Evolutionary conservation across 202 grass and related monocot species (phyloP).

Genomic region (Setaria viridis): DNA sequence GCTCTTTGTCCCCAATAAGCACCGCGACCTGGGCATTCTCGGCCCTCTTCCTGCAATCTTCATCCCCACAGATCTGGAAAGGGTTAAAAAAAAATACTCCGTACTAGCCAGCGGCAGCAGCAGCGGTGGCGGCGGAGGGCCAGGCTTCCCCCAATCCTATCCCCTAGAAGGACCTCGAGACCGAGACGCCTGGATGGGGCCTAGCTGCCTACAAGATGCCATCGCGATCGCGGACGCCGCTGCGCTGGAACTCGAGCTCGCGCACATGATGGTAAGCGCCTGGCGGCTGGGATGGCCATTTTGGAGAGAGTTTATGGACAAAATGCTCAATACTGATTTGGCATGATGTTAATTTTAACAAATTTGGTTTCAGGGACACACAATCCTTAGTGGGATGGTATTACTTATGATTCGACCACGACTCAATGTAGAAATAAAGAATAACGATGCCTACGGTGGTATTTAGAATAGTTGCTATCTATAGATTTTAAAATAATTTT

Average conservation of each 20-base stretch:
- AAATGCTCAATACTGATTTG: too few species aligned
- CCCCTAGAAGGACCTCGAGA: too few species aligned
- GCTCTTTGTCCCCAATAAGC: constrained; percentile 46
- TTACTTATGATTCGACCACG: too few species aligned
- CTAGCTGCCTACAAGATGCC: constrained; percentile 5
- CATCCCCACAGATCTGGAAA: constrained; percentile 47
- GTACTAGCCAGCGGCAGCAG: neutral
- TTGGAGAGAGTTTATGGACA: too few species aligned
- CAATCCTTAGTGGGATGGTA: too few species aligned
- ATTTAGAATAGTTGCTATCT: too few species aligned
- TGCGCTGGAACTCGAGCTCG: constrained; percentile 48
- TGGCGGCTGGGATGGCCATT: neutral
- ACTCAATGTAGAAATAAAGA: too few species aligned
- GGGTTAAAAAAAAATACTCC: neutral
- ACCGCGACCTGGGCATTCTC: constrained; percentile 42
- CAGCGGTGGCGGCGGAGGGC: neutral
- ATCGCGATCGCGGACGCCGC: neutral
- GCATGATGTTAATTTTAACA: too few species aligned
- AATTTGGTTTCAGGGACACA: too few species aligned
- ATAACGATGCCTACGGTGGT: too few species aligned
- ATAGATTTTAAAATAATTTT: too few species aligned
- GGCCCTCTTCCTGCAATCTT: constrained; percentile 32
- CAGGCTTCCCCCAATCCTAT: neutral
- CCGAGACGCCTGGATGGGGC: constrained; percentile 11
- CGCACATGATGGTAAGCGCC: constrained; percentile 42